Evolutionary conservation across 306 rosid genomes (phyloP).

Genomic region (Fragaria iinumae): DNA sequence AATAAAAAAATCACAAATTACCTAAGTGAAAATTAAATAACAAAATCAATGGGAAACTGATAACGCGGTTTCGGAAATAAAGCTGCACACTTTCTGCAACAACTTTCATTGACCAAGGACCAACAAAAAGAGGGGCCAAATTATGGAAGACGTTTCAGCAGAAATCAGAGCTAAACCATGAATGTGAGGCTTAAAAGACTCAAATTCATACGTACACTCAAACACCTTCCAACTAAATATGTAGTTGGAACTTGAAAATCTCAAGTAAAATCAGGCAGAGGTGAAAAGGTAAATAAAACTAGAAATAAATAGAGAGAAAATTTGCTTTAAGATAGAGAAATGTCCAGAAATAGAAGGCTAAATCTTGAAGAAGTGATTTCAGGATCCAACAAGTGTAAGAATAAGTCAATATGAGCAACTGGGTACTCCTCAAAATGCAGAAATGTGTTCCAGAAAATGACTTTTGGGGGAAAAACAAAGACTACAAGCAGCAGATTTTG

Average conservation of each 20-base stretch:
- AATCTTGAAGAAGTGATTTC: neutral
- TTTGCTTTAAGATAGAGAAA: neutral
- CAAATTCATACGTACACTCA: neutral
- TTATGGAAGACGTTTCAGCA: slow-evolving; percentile 15
- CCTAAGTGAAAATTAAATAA: neutral
- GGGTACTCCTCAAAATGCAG: slow-evolving; percentile 22
- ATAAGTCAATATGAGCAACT: slow-evolving; percentile 5
- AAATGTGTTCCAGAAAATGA: slow-evolving; percentile 11
- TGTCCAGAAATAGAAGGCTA: slow-evolving; percentile 9
- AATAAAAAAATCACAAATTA: slow-evolving; percentile 1
- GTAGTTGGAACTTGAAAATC: neutral
- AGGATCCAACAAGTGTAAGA: neutral
- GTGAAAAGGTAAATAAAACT: neutral
- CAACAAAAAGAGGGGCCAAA: slow-evolving; percentile 10
- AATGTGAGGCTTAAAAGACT: neutral
- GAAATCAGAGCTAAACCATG: slow-evolving; percentile 12
- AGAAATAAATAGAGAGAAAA: neutral
- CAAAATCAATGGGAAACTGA: neutral
- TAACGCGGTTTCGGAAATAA: neutral
- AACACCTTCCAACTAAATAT: neutral
- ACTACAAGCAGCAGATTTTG: neutral
- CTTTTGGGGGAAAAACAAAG: slow-evolving; percentile 2
- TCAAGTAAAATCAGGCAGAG: neutral
- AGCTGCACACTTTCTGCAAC: slow-evolving; percentile 16
- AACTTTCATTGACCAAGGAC: slow-evolving; percentile 26